Evolutionary conservation across 768 basidiomycete genomes (phyloP).

Genomic region (Inosperma sp.): DNA sequence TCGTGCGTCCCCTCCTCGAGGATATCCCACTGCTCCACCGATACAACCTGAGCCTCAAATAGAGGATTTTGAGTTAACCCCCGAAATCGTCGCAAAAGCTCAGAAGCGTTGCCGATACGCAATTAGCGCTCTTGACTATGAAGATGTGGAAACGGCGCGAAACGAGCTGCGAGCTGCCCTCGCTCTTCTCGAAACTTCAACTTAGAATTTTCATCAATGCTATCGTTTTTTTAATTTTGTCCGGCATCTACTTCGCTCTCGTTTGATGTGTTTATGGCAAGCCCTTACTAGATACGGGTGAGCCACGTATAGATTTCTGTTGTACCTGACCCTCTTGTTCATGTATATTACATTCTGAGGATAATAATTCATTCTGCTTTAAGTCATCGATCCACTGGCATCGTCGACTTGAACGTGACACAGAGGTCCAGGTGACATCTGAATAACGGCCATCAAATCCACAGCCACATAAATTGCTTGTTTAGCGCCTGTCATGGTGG

Average conservation of each 20-base stretch:
- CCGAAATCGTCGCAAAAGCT: conserved; percentile 60
- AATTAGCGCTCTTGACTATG: conserved; percentile 93
- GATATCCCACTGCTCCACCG: conserved; percentile 13
- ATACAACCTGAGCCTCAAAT: conserved; percentile 17
- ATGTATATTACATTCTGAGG: too few relatives aligned
- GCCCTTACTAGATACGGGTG: too few relatives aligned
- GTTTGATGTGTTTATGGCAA: too few relatives aligned
- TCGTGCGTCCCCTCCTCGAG: conserved; percentile 13
- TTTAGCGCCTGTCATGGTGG: conserved; percentile 35
- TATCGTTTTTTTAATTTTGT: conserved; percentile 5
- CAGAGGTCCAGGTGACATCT: conserved; percentile 51
- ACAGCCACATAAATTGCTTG: neutral
- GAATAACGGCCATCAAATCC: neutral
- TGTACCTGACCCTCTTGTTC: too few relatives aligned
- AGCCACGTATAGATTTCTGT: too few relatives aligned
- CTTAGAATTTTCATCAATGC: neutral
- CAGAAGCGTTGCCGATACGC: conserved; percentile 94
- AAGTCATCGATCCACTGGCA: conserved; percentile 64
- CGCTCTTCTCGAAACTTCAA: conserved; percentile 48
- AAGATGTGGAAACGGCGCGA: conserved; percentile 83
- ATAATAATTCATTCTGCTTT: too few relatives aligned
- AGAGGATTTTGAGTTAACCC: conserved; percentile 49
- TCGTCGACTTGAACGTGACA: conserved; percentile 65
- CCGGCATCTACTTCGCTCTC: conserved; percentile 6
- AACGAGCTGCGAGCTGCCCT: conserved; percentile 80